These are phyloP conservation scores for Oryza punctata DNA, from an alignment of 176 grass and related monocot species.

Conservation along the genomic window DNA sequence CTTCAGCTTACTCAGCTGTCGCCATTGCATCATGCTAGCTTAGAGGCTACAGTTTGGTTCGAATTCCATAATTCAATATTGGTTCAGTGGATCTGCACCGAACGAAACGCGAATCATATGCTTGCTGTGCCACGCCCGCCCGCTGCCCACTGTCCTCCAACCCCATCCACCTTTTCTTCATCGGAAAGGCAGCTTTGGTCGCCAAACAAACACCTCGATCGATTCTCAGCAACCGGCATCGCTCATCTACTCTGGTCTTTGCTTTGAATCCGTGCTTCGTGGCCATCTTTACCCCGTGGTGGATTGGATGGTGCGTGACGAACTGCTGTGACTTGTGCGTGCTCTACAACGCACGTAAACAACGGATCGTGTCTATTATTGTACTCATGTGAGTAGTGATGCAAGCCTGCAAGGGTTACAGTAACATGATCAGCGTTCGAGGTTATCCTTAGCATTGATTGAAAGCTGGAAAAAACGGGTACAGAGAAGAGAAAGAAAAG, in stretches of 20 bases:
- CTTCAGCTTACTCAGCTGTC: constrained; percentile 7
- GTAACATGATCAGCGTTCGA: not conserved
- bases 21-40: not conserved
- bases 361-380: too few relatives aligned
- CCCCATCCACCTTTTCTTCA: constrained; percentile 18
- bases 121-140: not conserved
- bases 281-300: not conserved
- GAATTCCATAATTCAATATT: not conserved
- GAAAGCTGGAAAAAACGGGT: not conserved
- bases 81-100: constrained; percentile 32
- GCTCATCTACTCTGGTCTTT: not conserved
- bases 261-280: not conserved
- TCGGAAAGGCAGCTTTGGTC: constrained; percentile 12
- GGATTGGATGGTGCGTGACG: not conserved
- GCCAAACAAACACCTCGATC: not conserved
- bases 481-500: not conserved
- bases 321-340: not conserved
- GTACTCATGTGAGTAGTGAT: too few relatives aligned
- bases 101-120: constrained; percentile 28
- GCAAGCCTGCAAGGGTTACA: not conserved
- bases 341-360: not conserved
- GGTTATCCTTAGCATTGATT: not conserved
- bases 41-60: not conserved
- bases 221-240: not conserved
- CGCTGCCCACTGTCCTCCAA: constrained; percentile 39